A percentile compares a stretch with the other conserved stretches of the same genome.
Conservation (phyloP, 1,284 basidiomycete species). For the Kalmanozyma brasiliensis region DNA sequence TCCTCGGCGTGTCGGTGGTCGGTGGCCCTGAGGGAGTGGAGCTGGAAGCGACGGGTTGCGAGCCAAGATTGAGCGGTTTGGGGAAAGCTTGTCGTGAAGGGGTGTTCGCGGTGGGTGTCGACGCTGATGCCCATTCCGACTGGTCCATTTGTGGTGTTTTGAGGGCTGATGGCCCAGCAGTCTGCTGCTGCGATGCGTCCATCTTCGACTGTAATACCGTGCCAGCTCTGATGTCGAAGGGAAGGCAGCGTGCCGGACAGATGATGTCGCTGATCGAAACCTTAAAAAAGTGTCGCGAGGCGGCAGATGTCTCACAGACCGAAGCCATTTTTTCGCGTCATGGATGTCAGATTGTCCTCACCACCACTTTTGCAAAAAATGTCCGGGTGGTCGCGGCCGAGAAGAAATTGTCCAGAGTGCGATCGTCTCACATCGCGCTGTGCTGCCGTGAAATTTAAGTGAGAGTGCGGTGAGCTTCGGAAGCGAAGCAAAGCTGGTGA, state of each 20-base stretch:
- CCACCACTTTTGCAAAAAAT: background rate
- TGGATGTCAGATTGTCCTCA: background rate
- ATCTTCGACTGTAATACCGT: too few relatives aligned
- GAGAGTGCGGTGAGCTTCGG: conserved; percentile 24
- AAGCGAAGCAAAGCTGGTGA: conserved; percentile 8
- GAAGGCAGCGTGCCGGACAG: too few relatives aligned
- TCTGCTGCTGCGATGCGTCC: conserved; percentile 12
- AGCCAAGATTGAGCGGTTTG: conserved; percentile 26
- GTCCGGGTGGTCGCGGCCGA: conserved; percentile 16
- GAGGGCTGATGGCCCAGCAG: conserved; percentile 13
- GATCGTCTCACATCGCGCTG: conserved; percentile 1
- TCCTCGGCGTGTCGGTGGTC: conserved; percentile 24
- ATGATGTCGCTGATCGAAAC: background rate
- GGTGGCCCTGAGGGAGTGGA: background rate
- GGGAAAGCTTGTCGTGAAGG: conserved; percentile 24
- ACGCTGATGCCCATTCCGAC: conserved; percentile 12
- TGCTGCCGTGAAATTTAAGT: background rate
- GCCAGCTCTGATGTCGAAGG: too few relatives aligned
- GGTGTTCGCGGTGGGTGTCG: conserved; percentile 8
- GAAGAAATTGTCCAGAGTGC: conserved; percentile 1
- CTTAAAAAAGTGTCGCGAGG: too few relatives aligned
- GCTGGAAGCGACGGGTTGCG: conserved; percentile 11
- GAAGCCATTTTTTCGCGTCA: background rate
- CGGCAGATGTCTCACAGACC: too few relatives aligned
- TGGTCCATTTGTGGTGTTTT: conserved; percentile 32